These are phyloP conservation scores for Silene vulgaris DNA, from an alignment of 179 eudicot genomes.

Conservation along the genomic window DNA sequence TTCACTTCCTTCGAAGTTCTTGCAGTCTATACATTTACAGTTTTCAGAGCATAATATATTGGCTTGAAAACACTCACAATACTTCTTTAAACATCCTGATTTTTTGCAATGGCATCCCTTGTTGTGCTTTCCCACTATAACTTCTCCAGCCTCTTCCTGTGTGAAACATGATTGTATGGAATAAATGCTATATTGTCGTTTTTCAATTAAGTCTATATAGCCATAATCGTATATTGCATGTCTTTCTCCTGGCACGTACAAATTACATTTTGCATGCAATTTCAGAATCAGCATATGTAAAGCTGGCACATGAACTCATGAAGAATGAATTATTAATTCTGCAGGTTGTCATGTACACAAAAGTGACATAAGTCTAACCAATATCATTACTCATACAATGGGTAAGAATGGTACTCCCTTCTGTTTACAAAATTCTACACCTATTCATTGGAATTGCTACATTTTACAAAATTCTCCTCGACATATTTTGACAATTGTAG, in stretches of 20 bases:
- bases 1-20: slow-evolving; percentile 96
- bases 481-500: no score
- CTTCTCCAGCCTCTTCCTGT: slow-evolving; percentile 78
- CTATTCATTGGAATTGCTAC: no score
- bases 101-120: slow-evolving; percentile 99
- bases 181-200: not conserved
- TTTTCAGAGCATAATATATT: slow-evolving; percentile 93
- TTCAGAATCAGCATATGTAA: not conserved
- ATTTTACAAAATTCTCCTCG: no score
- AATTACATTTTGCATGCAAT: not conserved
- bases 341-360: not conserved
- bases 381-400: not conserved
- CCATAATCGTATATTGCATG: not conserved
- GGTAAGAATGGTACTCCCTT: no score
- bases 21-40: slow-evolving; percentile 96
- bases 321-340: not conserved
- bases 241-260: not conserved
- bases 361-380: not conserved
- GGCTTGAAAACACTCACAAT: slow-evolving; percentile 97
- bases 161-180: slow-evolving; percentile 11
- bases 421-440: no score
- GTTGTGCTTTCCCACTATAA: slow-evolving; percentile 72
- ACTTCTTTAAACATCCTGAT: slow-evolving; percentile 95
- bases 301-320: not conserved
- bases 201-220: not conserved